Evolutionary conservation across 495 filamentous ascomycete genomes (phyloP).

Genomic region (Trichoderma reesei): DNA sequence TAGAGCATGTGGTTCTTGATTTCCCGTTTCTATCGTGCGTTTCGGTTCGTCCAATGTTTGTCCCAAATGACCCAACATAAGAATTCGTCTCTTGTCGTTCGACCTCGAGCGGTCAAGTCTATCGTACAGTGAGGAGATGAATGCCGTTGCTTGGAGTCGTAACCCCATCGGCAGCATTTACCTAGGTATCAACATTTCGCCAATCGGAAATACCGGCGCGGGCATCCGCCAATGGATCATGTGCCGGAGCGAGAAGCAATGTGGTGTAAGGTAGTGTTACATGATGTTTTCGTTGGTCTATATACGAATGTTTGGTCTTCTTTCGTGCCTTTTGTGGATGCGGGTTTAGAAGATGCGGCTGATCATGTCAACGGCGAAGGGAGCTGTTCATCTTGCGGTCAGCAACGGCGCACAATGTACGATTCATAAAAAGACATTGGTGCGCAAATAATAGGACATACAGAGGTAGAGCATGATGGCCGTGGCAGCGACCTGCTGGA

Average conservation of each 20-base stretch:
- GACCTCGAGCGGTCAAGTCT: background rate
- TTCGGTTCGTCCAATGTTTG: background rate
- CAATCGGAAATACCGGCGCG: too few relatives aligned
- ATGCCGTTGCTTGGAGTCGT: background rate
- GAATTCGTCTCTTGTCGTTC: background rate
- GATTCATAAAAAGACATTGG: background rate
- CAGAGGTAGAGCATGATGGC: conserved; percentile 72
- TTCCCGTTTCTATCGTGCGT: conserved; percentile 2
- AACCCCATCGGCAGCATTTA: background rate
- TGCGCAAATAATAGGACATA: conserved; percentile 32
- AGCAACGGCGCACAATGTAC: background rate
- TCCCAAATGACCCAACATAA: background rate
- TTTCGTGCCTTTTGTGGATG: too few relatives aligned
- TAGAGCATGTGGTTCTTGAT: background rate
- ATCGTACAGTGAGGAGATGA: conserved; percentile 5
- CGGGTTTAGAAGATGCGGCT: conserved; percentile 56
- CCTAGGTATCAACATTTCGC: background rate
- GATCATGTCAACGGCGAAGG: conserved; percentile 72
- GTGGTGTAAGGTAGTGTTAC: background rate
- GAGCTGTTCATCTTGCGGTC: conserved; percentile 41
- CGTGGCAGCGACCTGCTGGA: conserved; percentile 52
- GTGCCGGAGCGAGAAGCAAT: background rate
- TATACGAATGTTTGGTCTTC: background rate
- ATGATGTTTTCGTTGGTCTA: too few relatives aligned
- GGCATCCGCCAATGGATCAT: background rate